Percentiles rank a stretch among this genome's conserved stretches.
These are phyloP conservation scores for Venturiaceae sp. DNA, from an alignment of 2,329 filamentous ascomycete species.

Conservation along the genomic window DNA sequence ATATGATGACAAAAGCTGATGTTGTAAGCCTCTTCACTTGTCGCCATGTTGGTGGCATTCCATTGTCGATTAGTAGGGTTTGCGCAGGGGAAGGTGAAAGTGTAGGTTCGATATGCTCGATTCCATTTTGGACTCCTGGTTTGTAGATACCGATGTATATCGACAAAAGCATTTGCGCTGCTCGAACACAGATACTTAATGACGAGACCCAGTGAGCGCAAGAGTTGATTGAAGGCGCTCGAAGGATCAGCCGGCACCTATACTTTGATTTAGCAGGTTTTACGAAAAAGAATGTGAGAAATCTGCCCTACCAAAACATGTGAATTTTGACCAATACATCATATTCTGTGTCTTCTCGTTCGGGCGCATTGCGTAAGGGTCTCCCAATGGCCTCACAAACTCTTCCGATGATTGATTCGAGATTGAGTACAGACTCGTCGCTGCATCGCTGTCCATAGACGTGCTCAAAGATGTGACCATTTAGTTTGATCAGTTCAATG, in stretches of 20 bases:
- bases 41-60: not conserved
- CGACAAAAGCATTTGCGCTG: not conserved
- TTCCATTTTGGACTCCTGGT: not conserved
- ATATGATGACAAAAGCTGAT: not conserved
- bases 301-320: not conserved
- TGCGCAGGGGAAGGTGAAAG: not conserved
- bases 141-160: not conserved
- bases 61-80: not conserved
- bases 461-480: not conserved
- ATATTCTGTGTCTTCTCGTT: not conserved
- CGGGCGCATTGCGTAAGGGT: not conserved
- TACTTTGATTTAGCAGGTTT: not conserved
- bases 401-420: not conserved
- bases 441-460: not conserved
- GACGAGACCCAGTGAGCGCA: not conserved
- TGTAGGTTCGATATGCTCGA: not conserved
- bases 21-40: not conserved
- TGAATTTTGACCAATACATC: not conserved
- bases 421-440: not conserved
- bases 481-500: not conserved
- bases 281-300: too few species aligned
- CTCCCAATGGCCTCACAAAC: not conserved
- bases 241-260: not conserved
- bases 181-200: not conserved
- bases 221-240: not conserved